Evolutionary conservation across 2,329 filamentous ascomycete species (phyloP), one percentile per base, ranked within the genome.

Genomic region (Diaporthe destruens): DNA sequence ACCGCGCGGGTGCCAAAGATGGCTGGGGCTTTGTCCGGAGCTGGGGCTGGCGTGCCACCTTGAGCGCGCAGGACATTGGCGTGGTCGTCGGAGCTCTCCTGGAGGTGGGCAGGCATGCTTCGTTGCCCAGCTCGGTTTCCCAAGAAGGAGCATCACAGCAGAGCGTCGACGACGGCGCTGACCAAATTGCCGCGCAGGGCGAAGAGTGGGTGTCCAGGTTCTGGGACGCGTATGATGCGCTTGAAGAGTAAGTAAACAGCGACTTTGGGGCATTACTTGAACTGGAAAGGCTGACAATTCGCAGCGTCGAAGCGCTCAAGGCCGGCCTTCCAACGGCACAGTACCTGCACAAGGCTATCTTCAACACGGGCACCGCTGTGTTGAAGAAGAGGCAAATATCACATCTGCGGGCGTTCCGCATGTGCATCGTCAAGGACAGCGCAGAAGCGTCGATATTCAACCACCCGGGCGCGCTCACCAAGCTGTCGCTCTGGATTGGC

Each of bases 1-100:
- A 92, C 75, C 89, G 90, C 68, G 91, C 87, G 23, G 91, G 92
- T 29, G 90, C 91, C 59, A 96, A 96, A 79, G 95, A 98, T 80
- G 95, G 95, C 14, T 98, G 96, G 96, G 96, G 96, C 0, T 99
- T 98, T 79, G 96, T 98, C 23, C 90, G 95, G 72, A 97, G 94
- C 80, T 99, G 96, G 96, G 96, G 96, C 14, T 99, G 95, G 95
- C 93, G 95, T 80, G 96, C 95, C 0, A 98, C 96, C 65, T 86
- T 98, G 34, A 97, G 94, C 74, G 96, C 96, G 7, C 93, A 96
- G 63, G 96, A 99, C 80, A 94, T 98, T 0, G 94, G 94, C n/a
- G 94, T 98, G 20, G 91, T 98, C 39, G 89, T 98, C 25, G 95
- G 95, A 68, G 95, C 96, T 20, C 92, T 99, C 61, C 89, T 99